Base-by-base conservation (phyloP, 352 stramenopile genomes). In the Pythium coloratum region DNA sequence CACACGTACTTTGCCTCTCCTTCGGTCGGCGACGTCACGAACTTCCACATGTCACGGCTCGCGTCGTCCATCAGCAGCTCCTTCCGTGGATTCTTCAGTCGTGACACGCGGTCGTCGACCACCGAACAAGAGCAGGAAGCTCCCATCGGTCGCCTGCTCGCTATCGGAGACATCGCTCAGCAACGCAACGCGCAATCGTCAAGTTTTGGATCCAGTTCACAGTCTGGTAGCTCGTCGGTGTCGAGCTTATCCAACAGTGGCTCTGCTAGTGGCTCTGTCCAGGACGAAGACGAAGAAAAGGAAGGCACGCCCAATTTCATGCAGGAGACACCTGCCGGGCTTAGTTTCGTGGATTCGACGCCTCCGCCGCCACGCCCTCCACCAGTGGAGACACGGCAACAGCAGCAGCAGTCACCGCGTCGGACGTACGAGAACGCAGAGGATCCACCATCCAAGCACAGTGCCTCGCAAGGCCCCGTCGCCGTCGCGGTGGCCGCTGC, bases 1-100 rank as follows among this genome's bases (percentile, higher is more conserved):
- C 82, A 93, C 59, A 91, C 82, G 33, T 95, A 92, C 62, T 95
- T 95, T 73, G 84, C 86, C 4, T 92, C 86, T 8, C 86, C 86
- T 12, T 81, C 81, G 1, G 81, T 95, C 14, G 86, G 84, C 0
- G 84, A 91, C 32, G 84, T 89, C 47, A 95, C 86, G 42, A 93
- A 91, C 69, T 95, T 95, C 61, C 86, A 95, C 76, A 84, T 93
- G 67, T 80, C 76, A n/a, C 73, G 82, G 2, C 72, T 95, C 24
- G 82, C 86, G 59, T 86, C 82, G 55, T 92, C 84, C 42, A 88
- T 94, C 44, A 89, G 81, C 30, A 90, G 80, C 56, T 93, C 83
- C 34, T 89, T 95, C 26, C 82, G 89, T 62, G 80, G 80, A 8
- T 75, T 94, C 6, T 94, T 94, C 55, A 74, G 71, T 53, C 65